Evolutionary conservation across 2,329 filamentous ascomycete genomes (phyloP).

Genomic region (Diplodia mutila): DNA sequence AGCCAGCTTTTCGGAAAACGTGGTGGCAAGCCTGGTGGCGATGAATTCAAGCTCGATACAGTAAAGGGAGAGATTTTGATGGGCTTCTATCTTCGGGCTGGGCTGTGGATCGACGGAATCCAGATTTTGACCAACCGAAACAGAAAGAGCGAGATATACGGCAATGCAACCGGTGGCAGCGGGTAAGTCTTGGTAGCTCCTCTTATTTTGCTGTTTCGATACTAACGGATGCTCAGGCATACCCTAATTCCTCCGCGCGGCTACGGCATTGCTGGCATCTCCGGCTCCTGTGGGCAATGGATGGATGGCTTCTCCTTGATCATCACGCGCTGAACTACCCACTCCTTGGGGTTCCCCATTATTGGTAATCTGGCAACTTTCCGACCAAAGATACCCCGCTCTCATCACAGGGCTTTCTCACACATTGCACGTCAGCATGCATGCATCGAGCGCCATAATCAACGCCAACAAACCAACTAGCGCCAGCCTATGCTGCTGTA

Average conservation of each 20-base stretch:
- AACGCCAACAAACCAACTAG: background rate
- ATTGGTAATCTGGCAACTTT: background rate
- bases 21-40: constrained; percentile 70
- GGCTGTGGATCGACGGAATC: constrained; percentile 83
- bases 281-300: constrained; percentile 79
- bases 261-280: constrained; percentile 85
- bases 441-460: background rate
- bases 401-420: background rate
- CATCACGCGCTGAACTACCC: constrained; percentile 63
- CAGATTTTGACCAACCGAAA: constrained; percentile 88
- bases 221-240: constrained; percentile 60
- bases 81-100: constrained; percentile 81
- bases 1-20: constrained; percentile 85
- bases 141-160: constrained; percentile 83
- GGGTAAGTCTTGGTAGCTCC: constrained; percentile 63
- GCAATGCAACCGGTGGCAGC: constrained; percentile 77
- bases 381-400: background rate
- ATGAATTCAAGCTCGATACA: constrained; percentile 80
- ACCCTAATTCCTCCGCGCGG: constrained; percentile 87
- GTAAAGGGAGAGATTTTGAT: constrained; percentile 83
- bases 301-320: constrained; percentile 85
- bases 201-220: background rate
- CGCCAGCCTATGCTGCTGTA: background rate
- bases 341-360: background rate
- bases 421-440: background rate